A percentile compares a stretch with the other conserved stretches of the same genome.
Evolutionary conservation across 768 basidiomycete species (phyloP).

Genomic region (Sporobolomyces phaffii): DNA sequence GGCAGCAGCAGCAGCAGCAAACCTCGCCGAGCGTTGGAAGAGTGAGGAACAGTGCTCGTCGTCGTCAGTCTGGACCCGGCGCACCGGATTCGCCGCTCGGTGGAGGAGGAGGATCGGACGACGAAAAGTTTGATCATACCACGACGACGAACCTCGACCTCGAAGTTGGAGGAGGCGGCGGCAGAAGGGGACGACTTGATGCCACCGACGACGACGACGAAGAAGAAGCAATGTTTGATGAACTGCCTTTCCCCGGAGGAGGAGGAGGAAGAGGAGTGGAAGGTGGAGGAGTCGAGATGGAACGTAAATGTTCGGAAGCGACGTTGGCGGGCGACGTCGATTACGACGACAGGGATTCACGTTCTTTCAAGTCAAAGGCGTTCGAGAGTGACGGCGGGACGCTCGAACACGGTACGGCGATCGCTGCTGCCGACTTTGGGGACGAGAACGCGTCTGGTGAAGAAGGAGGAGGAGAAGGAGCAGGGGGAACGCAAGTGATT

Average conservation of each 20-base stretch:
- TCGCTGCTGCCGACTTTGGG: no score
- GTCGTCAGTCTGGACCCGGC: background rate
- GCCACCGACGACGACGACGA: no score
- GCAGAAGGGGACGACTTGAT: no score
- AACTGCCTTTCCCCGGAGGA: no score
- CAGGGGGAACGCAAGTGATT: no score
- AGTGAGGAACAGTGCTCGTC: background rate
- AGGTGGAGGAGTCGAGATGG: constrained; percentile 1
- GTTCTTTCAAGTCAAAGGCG: no score
- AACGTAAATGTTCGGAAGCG: background rate
- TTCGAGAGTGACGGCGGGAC: no score
- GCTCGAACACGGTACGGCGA: no score
- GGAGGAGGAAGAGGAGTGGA: background rate
- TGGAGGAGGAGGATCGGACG: background rate
- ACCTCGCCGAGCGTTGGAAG: background rate
- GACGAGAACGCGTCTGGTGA: no score
- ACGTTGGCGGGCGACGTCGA: background rate
- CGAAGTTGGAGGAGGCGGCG: background rate
- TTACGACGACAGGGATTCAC: background rate
- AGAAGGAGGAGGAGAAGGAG: no score
- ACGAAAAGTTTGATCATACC: background rate
- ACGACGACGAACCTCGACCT: no score
- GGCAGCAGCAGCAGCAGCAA: background rate
- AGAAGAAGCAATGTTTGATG: no score
- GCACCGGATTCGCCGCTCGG: background rate